Evolutionary conservation across 2,329 filamentous ascomycete genomes (phyloP), one percentile per base, ranked within the genome.

Genomic region (Calonectria honghensis): DNA sequence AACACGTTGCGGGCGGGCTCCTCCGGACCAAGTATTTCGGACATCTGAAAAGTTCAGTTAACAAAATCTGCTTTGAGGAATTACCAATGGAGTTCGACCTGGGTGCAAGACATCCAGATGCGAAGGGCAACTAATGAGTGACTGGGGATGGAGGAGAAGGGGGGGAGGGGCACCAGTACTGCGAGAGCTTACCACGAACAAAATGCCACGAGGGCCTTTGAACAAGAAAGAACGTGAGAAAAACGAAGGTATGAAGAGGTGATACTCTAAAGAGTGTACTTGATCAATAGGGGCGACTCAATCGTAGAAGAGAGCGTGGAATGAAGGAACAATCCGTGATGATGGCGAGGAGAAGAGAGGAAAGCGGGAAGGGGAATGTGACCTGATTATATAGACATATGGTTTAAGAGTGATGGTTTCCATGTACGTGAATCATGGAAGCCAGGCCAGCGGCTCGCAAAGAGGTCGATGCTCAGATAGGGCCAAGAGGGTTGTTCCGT

Each of bases 351-450:
- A 3, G 27, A 13, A 6, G 39, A 29, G 16, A 3, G 2, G 35
- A 6, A 29, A 20, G 32, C 2, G 57, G 57, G 37, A 41, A 32
- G 20, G 52, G 52, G 52, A 41, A 37, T 20, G 24, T 27, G 35
- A 32, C 24, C 24, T 27, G 32, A 20, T 27, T 63, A 18, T 63
- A 63, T 63, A 63, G 57, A 24, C 13, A 20, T 6, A 39, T 1
- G 35, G 41, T 29, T 3, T 5, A 29, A 2, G 1, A 9, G 27
- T 14, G n/a, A 20, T 16, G 16, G 9, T 29, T 29, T 29, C 16
- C n/a, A 41, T 6, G 14, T 29, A 24, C 14, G 57, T 63, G 57
- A 63, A 63, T 63, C 57, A 63, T 63, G 3, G 39, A 63, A 29
- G 14, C 45, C n/a, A 48, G 45, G 10, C 45, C 45, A 48, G 45